Conservation (phyloP, 2,329 filamentous ascomycete genomes). For the Aspergillus unguis region DNA sequence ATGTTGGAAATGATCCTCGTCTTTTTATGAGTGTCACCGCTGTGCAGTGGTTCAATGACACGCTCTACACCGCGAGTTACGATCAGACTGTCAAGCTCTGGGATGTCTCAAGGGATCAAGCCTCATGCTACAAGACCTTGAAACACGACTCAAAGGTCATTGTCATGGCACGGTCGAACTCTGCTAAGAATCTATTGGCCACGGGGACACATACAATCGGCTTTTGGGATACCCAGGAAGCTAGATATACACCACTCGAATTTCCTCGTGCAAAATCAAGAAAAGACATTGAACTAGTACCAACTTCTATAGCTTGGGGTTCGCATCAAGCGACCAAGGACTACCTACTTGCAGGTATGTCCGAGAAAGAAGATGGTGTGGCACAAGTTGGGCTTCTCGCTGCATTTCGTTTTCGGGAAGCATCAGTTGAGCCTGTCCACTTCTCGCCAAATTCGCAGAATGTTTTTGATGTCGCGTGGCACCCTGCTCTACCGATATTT, state of each 20-base stretch:
- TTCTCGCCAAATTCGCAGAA: constrained; percentile 50
- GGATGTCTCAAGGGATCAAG: constrained; percentile 36
- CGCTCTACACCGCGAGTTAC: constrained; percentile 54
- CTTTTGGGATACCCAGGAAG: constrained; percentile 31
- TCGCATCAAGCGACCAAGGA: constrained; percentile 33
- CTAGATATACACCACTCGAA: constrained; percentile 27
- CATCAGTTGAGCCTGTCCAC: constrained; percentile 31
- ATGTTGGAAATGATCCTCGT: constrained; percentile 47
- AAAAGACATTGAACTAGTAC: constrained; percentile 36
- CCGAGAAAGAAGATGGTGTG: constrained; percentile 35
- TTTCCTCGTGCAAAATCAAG: constrained; percentile 23
- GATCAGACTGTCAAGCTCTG: constrained; percentile 58
- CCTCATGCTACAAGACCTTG: constrained; percentile 36
- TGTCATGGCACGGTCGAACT: constrained; percentile 48
- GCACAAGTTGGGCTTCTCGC: constrained; percentile 51
- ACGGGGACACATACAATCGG: constrained; percentile 45
- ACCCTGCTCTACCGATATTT: constrained; percentile 49
- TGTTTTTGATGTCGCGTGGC: constrained; percentile 59
- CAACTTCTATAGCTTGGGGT: constrained; percentile 51
- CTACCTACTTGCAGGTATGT: constrained; percentile 55
- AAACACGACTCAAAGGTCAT: constrained; percentile 50
- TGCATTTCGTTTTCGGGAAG: constrained; percentile 51
- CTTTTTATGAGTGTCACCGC: constrained; percentile 57
- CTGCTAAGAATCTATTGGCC: constrained; percentile 41
- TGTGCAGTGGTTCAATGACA: constrained; percentile 50